Conservation (phyloP, 1,139 yeast genomes). For the Candida sp. region DNA sequence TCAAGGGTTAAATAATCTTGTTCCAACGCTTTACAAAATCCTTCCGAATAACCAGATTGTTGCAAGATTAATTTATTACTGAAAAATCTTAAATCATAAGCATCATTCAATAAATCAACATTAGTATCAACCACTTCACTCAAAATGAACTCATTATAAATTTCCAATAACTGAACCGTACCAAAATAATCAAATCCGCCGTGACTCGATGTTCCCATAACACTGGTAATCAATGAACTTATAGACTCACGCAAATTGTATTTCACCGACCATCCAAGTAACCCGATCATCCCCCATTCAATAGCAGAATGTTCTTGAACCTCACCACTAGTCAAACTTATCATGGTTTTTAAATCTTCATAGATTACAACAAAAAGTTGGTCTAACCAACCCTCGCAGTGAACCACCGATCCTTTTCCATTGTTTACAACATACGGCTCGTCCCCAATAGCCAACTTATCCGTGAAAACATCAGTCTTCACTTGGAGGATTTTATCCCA, state of each 20-base stretch:
- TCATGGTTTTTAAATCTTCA: constrained; percentile 35
- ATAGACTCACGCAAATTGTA: constrained; percentile 36
- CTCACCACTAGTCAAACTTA: constrained; percentile 19
- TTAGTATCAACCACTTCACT: constrained; percentile 30
- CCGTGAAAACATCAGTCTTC: constrained; percentile 5
- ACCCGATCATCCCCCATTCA: constrained; percentile 43
- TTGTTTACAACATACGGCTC: constrained; percentile 18
- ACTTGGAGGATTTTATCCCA: constrained; percentile 27
- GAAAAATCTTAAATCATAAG: constrained; percentile 23
- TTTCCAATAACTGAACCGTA: constrained; percentile 32
- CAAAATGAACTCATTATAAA: constrained; percentile 39
- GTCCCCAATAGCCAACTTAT: constrained; percentile 1
- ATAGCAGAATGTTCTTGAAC: constrained; percentile 37
- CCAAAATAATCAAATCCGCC: constrained; percentile 42
- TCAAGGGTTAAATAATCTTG: constrained; percentile 31
- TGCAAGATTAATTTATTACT: constrained; percentile 35
- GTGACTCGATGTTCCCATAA: constrained; percentile 26
- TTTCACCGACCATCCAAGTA: constrained; percentile 40
- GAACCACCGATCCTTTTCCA: constrained; percentile 7
- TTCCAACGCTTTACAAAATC: constrained; percentile 23
- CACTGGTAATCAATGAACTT: constrained; percentile 39
- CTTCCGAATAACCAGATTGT: constrained; percentile 18
- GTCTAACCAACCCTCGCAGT: constrained; percentile 39
- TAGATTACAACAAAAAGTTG: constrained; percentile 34
- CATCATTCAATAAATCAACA: constrained; percentile 28